phyloP scores from a whole-genome alignment of 345 rosid species.

The Isatis tinctoria region DNA sequence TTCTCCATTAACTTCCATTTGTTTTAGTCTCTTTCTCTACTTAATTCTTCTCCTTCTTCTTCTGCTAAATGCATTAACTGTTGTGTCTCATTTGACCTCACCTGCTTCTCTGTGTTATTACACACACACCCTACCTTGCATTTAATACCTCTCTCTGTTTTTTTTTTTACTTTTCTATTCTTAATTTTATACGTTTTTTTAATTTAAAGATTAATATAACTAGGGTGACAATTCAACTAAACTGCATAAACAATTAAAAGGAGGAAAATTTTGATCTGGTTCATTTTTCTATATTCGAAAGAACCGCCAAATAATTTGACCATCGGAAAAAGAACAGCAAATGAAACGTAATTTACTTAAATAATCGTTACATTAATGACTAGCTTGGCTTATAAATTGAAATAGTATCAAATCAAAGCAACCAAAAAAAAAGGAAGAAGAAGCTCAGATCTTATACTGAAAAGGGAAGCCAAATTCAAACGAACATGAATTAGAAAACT shows the following conservation, averaged over 20 bases:
- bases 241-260: neutral
- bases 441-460: neutral
- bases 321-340: neutral
- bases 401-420: neutral
- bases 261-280: neutral
- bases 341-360: neutral
- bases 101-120: slow-evolving; percentile 27
- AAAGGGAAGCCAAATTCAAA: neutral
- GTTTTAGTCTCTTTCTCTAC: neutral
- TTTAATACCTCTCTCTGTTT: slow-evolving; percentile 14
- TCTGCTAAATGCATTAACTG: slow-evolving; percentile 25
- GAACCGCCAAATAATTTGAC: neutral
- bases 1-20: slow-evolving; percentile 28
- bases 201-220: neutral
- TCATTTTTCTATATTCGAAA: neutral
- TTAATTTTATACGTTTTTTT: neutral
- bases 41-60: neutral
- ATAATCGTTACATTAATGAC: neutral
- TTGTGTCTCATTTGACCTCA: slow-evolving; percentile 26
- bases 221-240: neutral
- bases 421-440: neutral
- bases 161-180: neutral
- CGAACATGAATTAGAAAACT: neutral
- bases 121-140: slow-evolving; percentile 29
- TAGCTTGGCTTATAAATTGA: neutral